phyloP scores from a whole-genome alignment of 1,284 basidiomycete genomes.

The Tranzscheliella williamsii region DNA sequence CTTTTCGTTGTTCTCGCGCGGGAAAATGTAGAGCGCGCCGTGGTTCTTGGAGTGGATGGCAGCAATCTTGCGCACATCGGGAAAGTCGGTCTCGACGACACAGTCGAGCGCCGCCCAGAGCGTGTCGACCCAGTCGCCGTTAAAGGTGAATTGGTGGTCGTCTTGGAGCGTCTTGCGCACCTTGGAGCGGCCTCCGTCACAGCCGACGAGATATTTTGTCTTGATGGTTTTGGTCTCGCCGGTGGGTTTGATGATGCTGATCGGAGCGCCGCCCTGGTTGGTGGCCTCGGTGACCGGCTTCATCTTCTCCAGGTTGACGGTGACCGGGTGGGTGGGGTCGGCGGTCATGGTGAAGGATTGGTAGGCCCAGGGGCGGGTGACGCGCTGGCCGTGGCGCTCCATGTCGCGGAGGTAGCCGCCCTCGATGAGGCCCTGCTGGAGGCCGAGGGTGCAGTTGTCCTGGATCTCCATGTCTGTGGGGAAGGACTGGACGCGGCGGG shows the following conservation, averaged over 20 bases:
- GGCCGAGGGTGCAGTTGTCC: conserved; percentile 62
- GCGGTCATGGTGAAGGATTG: conserved; percentile 43
- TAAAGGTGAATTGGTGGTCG: conserved; percentile 42
- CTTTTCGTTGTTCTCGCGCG: conserved; percentile 59
- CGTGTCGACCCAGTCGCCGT: conserved; percentile 57
- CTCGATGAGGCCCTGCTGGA: conserved; percentile 63
- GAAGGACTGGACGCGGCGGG: conserved; percentile 62
- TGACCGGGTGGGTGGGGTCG: conserved; percentile 42
- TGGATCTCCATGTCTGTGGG: conserved; percentile 63
- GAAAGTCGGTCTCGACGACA: conserved; percentile 57
- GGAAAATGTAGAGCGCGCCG: conserved; percentile 61
- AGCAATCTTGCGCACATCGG: conserved; percentile 57
- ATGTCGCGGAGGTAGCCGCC: conserved; percentile 61
- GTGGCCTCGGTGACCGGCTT: conserved; percentile 41
- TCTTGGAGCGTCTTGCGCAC: conserved; percentile 59
- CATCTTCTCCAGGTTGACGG: conserved; percentile 54
- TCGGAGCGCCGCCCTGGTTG: conserved; percentile 47
- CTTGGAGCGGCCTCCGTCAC: conserved; percentile 60
- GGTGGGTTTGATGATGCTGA: conserved; percentile 48
- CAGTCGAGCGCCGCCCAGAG: conserved; percentile 57
- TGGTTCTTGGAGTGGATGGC: conserved; percentile 55
- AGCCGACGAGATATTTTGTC: conserved; percentile 62
- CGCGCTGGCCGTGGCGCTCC: conserved; percentile 57
- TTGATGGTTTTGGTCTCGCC: conserved; percentile 55
- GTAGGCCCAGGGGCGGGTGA: conserved; percentile 58